Evolutionary conservation across 306 rosid genomes (phyloP).

Genomic region (Cotoneaster glaucophyllus): DNA sequence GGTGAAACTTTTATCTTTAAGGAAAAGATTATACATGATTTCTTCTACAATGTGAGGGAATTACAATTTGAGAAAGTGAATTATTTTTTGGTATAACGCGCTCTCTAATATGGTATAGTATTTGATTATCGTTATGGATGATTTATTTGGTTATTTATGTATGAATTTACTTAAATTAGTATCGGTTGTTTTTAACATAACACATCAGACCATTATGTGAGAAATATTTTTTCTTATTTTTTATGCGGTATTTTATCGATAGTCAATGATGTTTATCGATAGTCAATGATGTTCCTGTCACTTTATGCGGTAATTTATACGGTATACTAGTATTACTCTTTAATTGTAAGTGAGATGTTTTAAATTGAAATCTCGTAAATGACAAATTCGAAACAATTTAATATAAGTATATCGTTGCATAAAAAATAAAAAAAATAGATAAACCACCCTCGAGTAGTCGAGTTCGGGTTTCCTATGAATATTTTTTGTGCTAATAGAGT

Average conservation of each 20-base stretch:
- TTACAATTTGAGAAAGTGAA: not conserved
- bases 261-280: not conserved
- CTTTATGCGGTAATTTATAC: too few species aligned
- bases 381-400: too few species aligned
- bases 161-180: not conserved
- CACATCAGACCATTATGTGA: not conserved
- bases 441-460: too few species aligned
- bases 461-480: not conserved
- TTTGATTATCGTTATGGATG: not conserved
- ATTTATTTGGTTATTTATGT: not conserved
- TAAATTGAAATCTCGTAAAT: too few species aligned
- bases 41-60: not conserved
- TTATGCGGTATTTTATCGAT: not conserved
- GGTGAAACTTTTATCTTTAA: not conserved
- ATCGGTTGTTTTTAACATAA: not conserved
- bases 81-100: not conserved
- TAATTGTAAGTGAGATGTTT: too few species aligned
- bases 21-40: not conserved
- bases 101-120: not conserved
- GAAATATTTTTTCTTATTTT: not conserved
- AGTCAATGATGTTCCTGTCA: not conserved
- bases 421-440: too few species aligned
- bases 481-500: not conserved
- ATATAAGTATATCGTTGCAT: not conserved
- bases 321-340: accelerated